Conservation (phyloP, 306 rosid genomes). For the Hippophae tibetana region DNA sequence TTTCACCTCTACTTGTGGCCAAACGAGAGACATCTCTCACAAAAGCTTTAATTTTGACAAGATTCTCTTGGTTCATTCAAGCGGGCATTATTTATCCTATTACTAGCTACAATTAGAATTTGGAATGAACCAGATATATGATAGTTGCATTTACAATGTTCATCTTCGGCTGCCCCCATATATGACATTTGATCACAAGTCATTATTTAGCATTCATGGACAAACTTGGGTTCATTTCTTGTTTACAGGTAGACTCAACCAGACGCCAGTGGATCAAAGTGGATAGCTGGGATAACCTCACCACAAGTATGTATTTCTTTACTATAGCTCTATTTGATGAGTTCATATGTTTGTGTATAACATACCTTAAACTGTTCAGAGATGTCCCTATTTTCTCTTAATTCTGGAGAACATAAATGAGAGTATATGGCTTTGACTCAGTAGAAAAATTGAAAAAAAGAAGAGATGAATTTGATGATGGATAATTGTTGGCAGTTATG, state of each 20-base stretch:
- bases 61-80: too few species aligned
- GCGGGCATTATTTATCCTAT: too few species aligned
- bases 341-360: neutral
- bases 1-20: too few species aligned
- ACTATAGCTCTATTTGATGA: conserved; percentile 3
- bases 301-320: conserved; percentile 38
- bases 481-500: neutral
- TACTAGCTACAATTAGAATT: too few species aligned
- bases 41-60: too few species aligned
- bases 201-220: conserved; percentile 1
- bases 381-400: neutral
- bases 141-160: too few species aligned
- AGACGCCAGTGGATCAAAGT: conserved; percentile 65
- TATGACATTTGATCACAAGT: too few species aligned
- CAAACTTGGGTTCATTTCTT: conserved; percentile 16
- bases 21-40: too few species aligned
- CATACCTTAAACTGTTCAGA: neutral
- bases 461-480: neutral
- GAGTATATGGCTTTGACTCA: neutral
- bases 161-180: too few species aligned
- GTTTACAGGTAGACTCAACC: conserved; percentile 43
- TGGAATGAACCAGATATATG: too few species aligned
- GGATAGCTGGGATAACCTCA: conserved; percentile 62
- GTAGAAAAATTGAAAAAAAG: neutral
- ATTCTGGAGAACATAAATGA: neutral